These are phyloP conservation scores for Scolecobasidium constrictum DNA, from an alignment of 2,329 filamentous ascomycete genomes.

Conservation along the genomic window DNA sequence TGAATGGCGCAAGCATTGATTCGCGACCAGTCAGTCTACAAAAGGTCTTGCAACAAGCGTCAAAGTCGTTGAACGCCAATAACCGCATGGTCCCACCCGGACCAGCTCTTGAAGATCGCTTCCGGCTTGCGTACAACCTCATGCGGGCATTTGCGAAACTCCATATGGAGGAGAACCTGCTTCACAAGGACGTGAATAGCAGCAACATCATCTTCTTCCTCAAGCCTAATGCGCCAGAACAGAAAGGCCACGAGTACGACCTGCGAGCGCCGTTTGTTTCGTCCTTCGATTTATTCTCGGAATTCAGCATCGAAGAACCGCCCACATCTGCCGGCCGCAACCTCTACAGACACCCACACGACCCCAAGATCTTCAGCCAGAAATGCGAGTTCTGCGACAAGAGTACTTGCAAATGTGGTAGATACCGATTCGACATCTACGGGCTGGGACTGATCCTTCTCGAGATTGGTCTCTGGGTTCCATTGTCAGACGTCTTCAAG, in stretches of 20 bases:
- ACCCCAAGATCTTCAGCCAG: slow-evolving; percentile 18
- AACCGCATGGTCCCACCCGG: slow-evolving; percentile 27
- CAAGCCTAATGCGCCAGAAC: slow-evolving; percentile 13
- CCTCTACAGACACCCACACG: slow-evolving; percentile 58
- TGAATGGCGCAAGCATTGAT: slow-evolving; percentile 38
- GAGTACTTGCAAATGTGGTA: slow-evolving; percentile 21
- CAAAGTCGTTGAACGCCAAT: slow-evolving; percentile 30
- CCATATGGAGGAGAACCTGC: slow-evolving; percentile 52
- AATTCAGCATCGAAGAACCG: slow-evolving; percentile 36
- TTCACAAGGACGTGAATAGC: slow-evolving; percentile 59
- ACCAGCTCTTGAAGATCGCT: slow-evolving; percentile 64
- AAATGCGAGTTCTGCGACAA: slow-evolving; percentile 6
- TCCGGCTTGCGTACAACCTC: slow-evolving; percentile 62
- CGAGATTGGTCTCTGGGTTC: slow-evolving; percentile 67
- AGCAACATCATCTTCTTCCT: slow-evolving; percentile 57
- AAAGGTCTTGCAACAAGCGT: slow-evolving; percentile 35
- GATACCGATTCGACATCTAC: slow-evolving; percentile 50
- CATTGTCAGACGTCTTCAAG: slow-evolving; percentile 48
- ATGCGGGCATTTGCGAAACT: slow-evolving; percentile 63
- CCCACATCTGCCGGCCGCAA: slow-evolving; percentile 36
- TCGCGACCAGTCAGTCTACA: slow-evolving; percentile 34
- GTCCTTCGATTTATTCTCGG: slow-evolving; percentile 64
- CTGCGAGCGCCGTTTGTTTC: slow-evolving; percentile 59
- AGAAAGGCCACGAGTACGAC: slow-evolving; percentile 36
- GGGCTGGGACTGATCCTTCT: slow-evolving; percentile 62